phyloP scores from a whole-genome alignment of 371 early-diverging fungal species.

The Mucor racemosus region DNA sequence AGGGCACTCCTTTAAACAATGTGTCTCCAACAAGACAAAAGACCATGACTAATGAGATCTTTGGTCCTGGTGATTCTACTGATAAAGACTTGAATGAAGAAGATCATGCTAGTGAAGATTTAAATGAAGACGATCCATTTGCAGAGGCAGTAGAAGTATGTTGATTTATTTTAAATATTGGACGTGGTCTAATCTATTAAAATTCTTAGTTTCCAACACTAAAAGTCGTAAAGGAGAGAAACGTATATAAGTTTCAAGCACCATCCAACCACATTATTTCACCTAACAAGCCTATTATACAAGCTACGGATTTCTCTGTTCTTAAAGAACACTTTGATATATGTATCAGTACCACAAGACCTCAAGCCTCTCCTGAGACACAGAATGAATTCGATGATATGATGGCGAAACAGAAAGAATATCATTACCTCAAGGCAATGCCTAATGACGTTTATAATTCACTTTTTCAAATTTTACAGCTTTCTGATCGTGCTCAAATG shows the following conservation, averaged over 20 bases:
- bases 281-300: slow-evolving; percentile 24
- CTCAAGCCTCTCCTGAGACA: slow-evolving; percentile 3
- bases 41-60: too few species aligned
- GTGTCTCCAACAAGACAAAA: too few species aligned
- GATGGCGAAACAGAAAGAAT: neutral
- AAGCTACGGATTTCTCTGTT: slow-evolving; percentile 23
- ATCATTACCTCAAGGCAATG: neutral
- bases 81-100: too few species aligned
- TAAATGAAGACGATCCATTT: neutral
- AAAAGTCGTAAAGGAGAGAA: slow-evolving; percentile 21
- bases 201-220: slow-evolving; percentile 3
- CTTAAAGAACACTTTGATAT: slow-evolving; percentile 24
- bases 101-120: too few species aligned
- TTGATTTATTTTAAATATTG: slow-evolving; percentile 9
- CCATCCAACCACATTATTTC: slow-evolving; percentile 23
- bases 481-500: slow-evolving; percentile 9
- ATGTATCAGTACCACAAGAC: slow-evolving; percentile 16
- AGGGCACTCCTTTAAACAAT: too few species aligned
- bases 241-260: slow-evolving; percentile 22
- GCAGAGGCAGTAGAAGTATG: neutral
- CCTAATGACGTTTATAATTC: slow-evolving; percentile 15
- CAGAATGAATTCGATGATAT: slow-evolving; percentile 14
- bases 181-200: neutral
- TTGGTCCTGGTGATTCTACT: too few species aligned
- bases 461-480: slow-evolving; percentile 18